Evolutionary conservation across 2,329 filamentous ascomycete species (phyloP).

Genomic region (Pseudohalonectria lignicola): DNA sequence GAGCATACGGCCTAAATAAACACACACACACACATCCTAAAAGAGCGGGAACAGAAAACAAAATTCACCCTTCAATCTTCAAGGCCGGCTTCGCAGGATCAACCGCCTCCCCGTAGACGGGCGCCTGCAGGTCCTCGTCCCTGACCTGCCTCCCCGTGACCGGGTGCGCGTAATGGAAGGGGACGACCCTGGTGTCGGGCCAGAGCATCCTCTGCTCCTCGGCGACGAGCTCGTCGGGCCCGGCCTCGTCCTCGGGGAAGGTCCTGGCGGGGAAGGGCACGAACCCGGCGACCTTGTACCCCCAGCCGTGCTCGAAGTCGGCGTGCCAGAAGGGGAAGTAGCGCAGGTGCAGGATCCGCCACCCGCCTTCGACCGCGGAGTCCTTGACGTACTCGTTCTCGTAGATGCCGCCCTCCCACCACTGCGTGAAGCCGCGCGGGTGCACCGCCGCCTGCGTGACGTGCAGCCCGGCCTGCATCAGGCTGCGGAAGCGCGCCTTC

Average conservation of each 20-base stretch:
- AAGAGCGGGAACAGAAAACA: background rate
- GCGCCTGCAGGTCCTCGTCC: conserved; percentile 36
- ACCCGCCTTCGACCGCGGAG: conserved; percentile 24
- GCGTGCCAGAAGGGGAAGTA: conserved; percentile 50
- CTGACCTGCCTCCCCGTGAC: conserved; percentile 31
- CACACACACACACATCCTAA: too few relatives aligned
- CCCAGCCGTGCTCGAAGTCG: conserved; percentile 41
- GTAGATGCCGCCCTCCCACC: conserved; percentile 48
- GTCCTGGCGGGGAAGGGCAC: conserved; percentile 35
- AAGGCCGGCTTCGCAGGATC: conserved; percentile 27
- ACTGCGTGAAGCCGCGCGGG: conserved; percentile 40
- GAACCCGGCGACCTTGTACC: conserved; percentile 40
- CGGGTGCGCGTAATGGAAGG: conserved; percentile 41
- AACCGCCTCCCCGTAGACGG: conserved; percentile 28
- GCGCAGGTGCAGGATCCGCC: conserved; percentile 41
- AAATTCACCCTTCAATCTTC: conserved; percentile 20
- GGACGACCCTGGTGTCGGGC: conserved; percentile 43
- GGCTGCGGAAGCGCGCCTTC: conserved; percentile 38
- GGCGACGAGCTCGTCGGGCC: conserved; percentile 37
- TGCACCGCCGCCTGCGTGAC: conserved; percentile 35
- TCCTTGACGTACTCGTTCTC: conserved; percentile 50
- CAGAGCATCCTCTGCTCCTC: conserved; percentile 40
- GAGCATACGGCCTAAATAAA: too few relatives aligned
- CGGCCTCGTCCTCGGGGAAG: conserved; percentile 36
- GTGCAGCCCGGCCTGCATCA: conserved; percentile 45